These are phyloP conservation scores for Fremontodendron californicum DNA, from an alignment of 345 rosid genomes.

Conservation along the genomic window DNA sequence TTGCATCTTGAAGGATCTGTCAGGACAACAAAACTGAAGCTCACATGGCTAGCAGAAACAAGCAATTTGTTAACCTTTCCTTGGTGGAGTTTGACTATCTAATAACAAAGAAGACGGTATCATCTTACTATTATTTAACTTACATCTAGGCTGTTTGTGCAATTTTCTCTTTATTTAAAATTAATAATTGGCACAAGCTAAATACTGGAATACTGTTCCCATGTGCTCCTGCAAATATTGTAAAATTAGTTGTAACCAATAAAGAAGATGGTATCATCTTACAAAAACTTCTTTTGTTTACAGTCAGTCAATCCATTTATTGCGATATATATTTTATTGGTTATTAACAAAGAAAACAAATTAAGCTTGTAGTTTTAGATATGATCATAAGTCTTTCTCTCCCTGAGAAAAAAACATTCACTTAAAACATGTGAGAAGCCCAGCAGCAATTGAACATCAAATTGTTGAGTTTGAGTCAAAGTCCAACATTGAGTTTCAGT, in stretches of 20 bases:
- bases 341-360: too few species aligned
- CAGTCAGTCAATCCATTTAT: not conserved
- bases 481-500: too few species aligned
- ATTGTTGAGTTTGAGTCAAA: too few species aligned
- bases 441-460: not conserved
- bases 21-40: conserved; percentile 13
- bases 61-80: conserved; percentile 4
- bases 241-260: too few species aligned
- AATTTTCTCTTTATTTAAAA: too few species aligned
- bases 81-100: conserved; percentile 11
- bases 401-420: not conserved
- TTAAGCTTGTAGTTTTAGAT: not conserved
- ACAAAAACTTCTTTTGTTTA: not conserved
- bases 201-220: too few species aligned
- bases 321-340: not conserved
- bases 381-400: not conserved
- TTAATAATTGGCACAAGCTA: not conserved
- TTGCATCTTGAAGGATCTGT: conserved; percentile 17
- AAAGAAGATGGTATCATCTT: too few species aligned
- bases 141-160: not conserved
- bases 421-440: not conserved
- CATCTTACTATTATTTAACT: not conserved
- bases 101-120: conserved; percentile 12
- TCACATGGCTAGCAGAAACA: conserved; percentile 8
- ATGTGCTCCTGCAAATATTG: too few species aligned